Conservation (phyloP, 768 basidiomycete species). For the Paxillus rubicundulus region DNA sequence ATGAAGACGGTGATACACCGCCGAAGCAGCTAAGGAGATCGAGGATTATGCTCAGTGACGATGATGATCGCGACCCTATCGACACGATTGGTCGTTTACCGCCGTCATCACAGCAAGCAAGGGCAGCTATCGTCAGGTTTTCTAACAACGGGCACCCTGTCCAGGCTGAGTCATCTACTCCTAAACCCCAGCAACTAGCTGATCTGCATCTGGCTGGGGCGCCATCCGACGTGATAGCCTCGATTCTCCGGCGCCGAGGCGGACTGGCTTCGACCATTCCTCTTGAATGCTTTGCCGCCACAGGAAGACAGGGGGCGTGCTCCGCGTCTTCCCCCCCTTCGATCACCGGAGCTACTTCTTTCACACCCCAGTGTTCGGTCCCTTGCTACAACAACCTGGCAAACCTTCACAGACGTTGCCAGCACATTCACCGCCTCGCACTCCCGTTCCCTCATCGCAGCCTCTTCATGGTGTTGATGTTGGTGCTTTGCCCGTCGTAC, state of each 20-base stretch:
- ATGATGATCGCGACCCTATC: slow-evolving; percentile 50
- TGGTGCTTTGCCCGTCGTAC: slow-evolving; percentile 19
- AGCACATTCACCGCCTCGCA: slow-evolving; percentile 4
- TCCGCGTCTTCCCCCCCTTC: slow-evolving; percentile 22
- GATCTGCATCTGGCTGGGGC: neutral
- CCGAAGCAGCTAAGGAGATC: slow-evolving; percentile 54
- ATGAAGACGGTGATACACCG: slow-evolving; percentile 37
- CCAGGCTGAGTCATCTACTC: slow-evolving; percentile 14
- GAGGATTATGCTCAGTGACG: slow-evolving; percentile 42
- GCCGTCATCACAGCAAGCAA: slow-evolving; percentile 31
- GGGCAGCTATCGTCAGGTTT: slow-evolving; percentile 49
- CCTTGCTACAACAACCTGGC: slow-evolving; percentile 12
- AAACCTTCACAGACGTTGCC: neutral
- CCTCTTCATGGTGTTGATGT: slow-evolving; percentile 12
- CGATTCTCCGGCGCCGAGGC: slow-evolving; percentile 33
- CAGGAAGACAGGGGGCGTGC: slow-evolving; percentile 26
- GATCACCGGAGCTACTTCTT: slow-evolving; percentile 21
- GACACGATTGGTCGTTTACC: slow-evolving; percentile 33
- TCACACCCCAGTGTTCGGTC: neutral
- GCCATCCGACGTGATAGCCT: slow-evolving; percentile 34
- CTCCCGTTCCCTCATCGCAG: slow-evolving; percentile 1
- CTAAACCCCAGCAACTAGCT: slow-evolving; percentile 7
- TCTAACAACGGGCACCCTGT: slow-evolving; percentile 32
- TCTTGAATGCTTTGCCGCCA: slow-evolving; percentile 52
- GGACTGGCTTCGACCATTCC: slow-evolving; percentile 47